phyloP scores from a whole-genome alignment of 176 grass and related monocot genomes.

The Oryza brachyantha region DNA sequence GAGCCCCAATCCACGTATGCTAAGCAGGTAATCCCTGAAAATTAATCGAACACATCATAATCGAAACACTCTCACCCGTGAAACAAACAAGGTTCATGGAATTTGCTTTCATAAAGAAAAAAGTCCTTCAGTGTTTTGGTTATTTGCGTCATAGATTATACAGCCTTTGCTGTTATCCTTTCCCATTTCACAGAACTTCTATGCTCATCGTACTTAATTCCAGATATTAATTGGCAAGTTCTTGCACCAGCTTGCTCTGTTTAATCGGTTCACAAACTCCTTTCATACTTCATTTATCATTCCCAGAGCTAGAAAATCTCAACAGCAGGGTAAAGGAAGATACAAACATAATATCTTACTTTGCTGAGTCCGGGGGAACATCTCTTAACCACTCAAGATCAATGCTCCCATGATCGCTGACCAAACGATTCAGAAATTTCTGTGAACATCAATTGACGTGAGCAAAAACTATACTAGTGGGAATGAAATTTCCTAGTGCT shows the following conservation, averaged over 20 bases:
- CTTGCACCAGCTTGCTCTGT: not conserved
- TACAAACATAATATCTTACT: constrained; percentile 56
- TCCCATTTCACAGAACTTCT: constrained; percentile 7
- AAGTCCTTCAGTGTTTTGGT: constrained; percentile 3
- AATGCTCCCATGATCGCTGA: constrained; percentile 87
- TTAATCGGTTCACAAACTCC: not conserved
- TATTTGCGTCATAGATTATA: constrained; percentile 6
- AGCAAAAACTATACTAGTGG: constrained; percentile 20
- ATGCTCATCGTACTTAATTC: not conserved
- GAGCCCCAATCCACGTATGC: constrained; percentile 91
- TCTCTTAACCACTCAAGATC: constrained; percentile 96
- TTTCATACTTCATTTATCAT: constrained; percentile 2
- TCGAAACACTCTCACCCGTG: constrained; percentile 29
- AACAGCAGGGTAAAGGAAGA: constrained; percentile 21
- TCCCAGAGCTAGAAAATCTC: constrained; percentile 17
- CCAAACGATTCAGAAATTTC: constrained; percentile 82
- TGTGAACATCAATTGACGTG: constrained; percentile 41
- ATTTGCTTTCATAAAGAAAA: constrained; percentile 10
- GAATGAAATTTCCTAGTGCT: constrained; percentile 10
- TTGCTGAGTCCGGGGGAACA: constrained; percentile 61
- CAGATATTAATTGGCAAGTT: constrained; percentile 13
- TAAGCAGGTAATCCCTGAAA: constrained; percentile 89
- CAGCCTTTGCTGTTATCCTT: not conserved
- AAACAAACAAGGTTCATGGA: constrained; percentile 2
- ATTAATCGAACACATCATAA: constrained; percentile 23